Conservation (phyloP, 1,284 basidiomycete genomes). For the Tausonia pullulans region DNA sequence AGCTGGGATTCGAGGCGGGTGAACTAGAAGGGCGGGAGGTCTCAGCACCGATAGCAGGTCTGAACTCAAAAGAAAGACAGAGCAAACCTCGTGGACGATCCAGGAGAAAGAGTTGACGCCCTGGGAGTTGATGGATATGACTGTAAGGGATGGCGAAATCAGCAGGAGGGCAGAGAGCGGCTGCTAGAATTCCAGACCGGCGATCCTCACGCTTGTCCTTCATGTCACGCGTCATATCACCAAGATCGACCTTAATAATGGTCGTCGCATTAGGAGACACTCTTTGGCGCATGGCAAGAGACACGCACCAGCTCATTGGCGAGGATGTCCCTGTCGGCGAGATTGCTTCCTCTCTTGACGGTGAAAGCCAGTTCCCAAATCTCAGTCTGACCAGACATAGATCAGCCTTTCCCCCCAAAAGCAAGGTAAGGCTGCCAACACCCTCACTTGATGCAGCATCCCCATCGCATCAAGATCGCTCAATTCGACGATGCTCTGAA, state of each 20-base stretch:
- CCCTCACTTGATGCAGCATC: slow-evolving; percentile 3
- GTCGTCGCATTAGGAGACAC: too few relatives aligned
- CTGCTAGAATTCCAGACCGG: not conserved
- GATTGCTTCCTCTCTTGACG: slow-evolving; percentile 3
- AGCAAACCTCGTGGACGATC: slow-evolving; percentile 9
- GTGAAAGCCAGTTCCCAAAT: not conserved
- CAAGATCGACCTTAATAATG: not conserved
- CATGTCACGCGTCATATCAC: slow-evolving; percentile 14
- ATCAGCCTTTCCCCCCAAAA: not conserved
- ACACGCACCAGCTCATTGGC: not conserved
- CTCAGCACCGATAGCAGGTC: too few relatives aligned
- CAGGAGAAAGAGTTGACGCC: slow-evolving; percentile 16
- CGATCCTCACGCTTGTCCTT: slow-evolving; percentile 14
- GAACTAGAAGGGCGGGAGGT: not conserved
- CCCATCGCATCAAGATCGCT: not conserved
- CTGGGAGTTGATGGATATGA: slow-evolving; percentile 9
- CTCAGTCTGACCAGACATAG: not conserved
- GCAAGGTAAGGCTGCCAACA: not conserved
- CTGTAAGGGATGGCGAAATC: not conserved
- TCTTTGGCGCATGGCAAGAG: too few relatives aligned
- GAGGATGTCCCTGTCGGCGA: slow-evolving; percentile 8
- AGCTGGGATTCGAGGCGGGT: slow-evolving; percentile 2
- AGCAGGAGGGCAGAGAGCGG: too few relatives aligned
- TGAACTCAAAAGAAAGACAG: too few relatives aligned
- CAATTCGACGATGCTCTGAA: slow-evolving; percentile 9